phyloP scores from a whole-genome alignment of 495 filamentous ascomycete genomes.

The Chaetomium tenue region DNA sequence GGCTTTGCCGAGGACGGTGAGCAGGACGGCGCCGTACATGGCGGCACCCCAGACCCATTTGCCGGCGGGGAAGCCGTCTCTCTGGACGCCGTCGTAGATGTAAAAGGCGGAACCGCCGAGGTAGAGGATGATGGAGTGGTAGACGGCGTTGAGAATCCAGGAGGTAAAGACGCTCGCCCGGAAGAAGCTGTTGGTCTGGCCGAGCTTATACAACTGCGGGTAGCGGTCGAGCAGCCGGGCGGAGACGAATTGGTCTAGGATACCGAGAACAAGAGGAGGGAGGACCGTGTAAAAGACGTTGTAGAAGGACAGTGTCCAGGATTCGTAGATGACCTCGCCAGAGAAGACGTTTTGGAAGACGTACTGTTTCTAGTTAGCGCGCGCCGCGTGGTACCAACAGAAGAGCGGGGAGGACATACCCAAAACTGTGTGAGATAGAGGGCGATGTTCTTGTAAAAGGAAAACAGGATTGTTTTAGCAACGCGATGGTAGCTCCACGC shows the following conservation, averaged over 20 bases:
- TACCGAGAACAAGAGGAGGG: conserved; percentile 91
- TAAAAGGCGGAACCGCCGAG: conserved; percentile 78
- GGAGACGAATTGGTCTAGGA: conserved; percentile 97
- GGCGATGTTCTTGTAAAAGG: conserved; percentile 99
- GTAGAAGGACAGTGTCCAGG: conserved; percentile 98
- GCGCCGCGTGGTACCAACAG: conserved; percentile 29
- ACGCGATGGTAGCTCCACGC: conserved; percentile 98
- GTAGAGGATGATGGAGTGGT: conserved; percentile 92
- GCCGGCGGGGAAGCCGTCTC: conserved; percentile 74
- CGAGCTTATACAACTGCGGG: conserved; percentile 91
- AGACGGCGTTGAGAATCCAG: conserved; percentile 92
- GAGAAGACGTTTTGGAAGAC: conserved; percentile 98
- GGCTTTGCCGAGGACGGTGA: conserved; percentile 92
- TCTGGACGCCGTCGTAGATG: conserved; percentile 69
- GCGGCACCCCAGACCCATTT: conserved; percentile 98
- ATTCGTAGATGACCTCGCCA: conserved; percentile 97
- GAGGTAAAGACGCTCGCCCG: conserved; percentile 84
- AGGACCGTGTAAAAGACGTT: conserved; percentile 98
- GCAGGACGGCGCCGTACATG: conserved; percentile 85
- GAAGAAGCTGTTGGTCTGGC: conserved; percentile 92
- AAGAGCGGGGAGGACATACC: conserved; percentile 54
- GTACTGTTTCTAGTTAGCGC: conserved; percentile 55
- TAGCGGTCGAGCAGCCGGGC: conserved; percentile 96
- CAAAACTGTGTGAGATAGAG: conserved; percentile 99
- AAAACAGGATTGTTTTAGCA: conserved; percentile 94